A percentile compares a stretch with the other conserved stretches of the same genome.
Conservation (phyloP, 2,329 filamentous ascomycete genomes). For the Penicillium paneum region DNA sequence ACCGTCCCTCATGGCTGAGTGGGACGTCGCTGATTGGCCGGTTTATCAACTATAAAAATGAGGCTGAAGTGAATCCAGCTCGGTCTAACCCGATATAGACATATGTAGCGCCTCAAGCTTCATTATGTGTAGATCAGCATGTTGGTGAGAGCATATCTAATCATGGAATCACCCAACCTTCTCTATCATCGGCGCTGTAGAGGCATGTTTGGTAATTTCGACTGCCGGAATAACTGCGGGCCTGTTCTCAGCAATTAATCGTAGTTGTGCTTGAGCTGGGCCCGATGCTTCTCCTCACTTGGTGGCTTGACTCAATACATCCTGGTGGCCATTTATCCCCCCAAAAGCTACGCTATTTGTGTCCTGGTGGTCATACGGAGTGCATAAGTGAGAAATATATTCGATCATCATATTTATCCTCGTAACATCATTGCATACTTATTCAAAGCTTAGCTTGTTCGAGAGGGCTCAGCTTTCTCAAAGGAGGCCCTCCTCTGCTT, state of each 20-base stretch:
- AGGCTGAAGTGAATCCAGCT: neutral
- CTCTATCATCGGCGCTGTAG: constrained; percentile 34
- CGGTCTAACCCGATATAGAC: neutral
- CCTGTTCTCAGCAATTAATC: constrained; percentile 33
- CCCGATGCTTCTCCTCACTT: constrained; percentile 36
- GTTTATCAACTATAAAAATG: neutral
- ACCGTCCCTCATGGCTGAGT: constrained; percentile 10
- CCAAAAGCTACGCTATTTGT: constrained; percentile 29
- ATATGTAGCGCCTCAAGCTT: neutral
- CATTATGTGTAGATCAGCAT: neutral
- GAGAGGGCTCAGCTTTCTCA: constrained; percentile 20
- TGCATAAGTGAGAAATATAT: constrained; percentile 13
- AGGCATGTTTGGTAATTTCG: constrained; percentile 24
- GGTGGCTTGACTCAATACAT: constrained; percentile 38
- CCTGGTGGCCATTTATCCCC: constrained; percentile 34
- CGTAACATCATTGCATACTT: neutral
- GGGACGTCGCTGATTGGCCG: constrained; percentile 4
- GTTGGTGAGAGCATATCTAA: constrained; percentile 8
- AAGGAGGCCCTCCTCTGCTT: constrained; percentile 28
- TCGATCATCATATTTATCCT: neutral
- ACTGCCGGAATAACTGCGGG: constrained; percentile 25
- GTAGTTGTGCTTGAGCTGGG: constrained; percentile 40
- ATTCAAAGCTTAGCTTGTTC: constrained; percentile 26
- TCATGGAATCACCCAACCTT: neutral
- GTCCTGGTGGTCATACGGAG: constrained; percentile 28